Conservation (phyloP, 306 rosid genomes). For the Cicer cuneatum region DNA sequence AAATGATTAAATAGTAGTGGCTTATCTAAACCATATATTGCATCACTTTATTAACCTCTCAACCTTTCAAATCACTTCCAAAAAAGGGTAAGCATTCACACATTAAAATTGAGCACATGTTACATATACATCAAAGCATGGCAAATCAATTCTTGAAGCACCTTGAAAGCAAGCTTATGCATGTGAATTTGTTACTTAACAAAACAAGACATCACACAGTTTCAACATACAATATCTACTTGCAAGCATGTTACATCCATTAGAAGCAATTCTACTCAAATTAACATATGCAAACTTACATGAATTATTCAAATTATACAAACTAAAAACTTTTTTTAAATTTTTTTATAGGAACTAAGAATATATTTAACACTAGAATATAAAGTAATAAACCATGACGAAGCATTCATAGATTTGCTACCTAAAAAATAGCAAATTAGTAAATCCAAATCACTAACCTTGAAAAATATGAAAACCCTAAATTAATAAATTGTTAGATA, state of each 20-base stretch:
- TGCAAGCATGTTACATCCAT: background rate
- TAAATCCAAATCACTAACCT: no score
- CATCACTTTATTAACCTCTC: background rate
- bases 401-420: no score
- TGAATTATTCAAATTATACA: no score
- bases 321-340: no score
- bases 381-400: no score
- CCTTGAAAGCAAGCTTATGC: background rate
- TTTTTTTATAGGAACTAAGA: no score
- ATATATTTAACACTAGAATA: no score
- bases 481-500: no score
- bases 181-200: background rate
- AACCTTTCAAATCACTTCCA: background rate
- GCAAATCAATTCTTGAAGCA: background rate
- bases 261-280: background rate
- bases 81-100: background rate
- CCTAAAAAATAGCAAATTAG: no score
- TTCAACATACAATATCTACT: background rate
- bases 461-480: no score
- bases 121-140: background rate
- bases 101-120: background rate
- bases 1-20: no score
- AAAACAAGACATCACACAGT: background rate
- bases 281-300: background rate
- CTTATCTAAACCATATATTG: no score